phyloP scores from a whole-genome alignment of 768 basidiomycete genomes.

The Lenzites betulinus region DNA sequence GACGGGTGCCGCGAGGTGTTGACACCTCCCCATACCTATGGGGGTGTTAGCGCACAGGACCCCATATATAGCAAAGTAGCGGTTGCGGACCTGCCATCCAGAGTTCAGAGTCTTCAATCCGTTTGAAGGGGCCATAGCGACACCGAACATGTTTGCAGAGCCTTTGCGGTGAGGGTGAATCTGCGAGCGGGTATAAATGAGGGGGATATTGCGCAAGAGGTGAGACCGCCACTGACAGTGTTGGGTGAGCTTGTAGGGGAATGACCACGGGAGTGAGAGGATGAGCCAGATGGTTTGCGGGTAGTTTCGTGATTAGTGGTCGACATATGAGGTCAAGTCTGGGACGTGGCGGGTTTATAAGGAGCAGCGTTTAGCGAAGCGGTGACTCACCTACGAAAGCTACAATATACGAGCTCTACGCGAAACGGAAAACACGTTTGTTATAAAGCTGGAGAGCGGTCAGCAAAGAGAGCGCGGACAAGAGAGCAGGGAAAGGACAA shows the following conservation, averaged over 20 bases:
- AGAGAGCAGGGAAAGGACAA: background rate
- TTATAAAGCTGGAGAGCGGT: conserved; percentile 14
- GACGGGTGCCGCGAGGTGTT: conserved; percentile 59
- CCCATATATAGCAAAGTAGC: conserved; percentile 10
- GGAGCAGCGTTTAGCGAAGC: conserved; percentile 8
- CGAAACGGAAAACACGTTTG: conserved; percentile 14
- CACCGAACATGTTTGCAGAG: conserved; percentile 53
- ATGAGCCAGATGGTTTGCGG: conserved; percentile 70
- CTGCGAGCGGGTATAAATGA: background rate
- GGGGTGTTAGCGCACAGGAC: conserved; percentile 13
- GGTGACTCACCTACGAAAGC: conserved; percentile 23
- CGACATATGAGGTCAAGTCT: conserved; percentile 29
- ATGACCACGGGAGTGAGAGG: conserved; percentile 62
- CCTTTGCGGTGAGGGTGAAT: conserved; percentile 44
- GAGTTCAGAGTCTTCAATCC: conserved; percentile 56
- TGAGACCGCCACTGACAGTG: conserved; percentile 45
- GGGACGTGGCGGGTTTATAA: conserved; percentile 18
- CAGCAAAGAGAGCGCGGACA: conserved; percentile 8
- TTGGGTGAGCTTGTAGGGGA: conserved; percentile 64
- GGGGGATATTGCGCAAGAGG: conserved; percentile 21
- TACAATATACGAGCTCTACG: conserved; percentile 18
- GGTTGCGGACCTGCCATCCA: conserved; percentile 64
- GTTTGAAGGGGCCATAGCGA: conserved; percentile 48
- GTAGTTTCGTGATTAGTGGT: conserved; percentile 38
- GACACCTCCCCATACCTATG: conserved; percentile 61